Evolutionary conservation across 2,329 filamentous ascomycete genomes (phyloP).

Genomic region (Aspergillus ochraceus): DNA sequence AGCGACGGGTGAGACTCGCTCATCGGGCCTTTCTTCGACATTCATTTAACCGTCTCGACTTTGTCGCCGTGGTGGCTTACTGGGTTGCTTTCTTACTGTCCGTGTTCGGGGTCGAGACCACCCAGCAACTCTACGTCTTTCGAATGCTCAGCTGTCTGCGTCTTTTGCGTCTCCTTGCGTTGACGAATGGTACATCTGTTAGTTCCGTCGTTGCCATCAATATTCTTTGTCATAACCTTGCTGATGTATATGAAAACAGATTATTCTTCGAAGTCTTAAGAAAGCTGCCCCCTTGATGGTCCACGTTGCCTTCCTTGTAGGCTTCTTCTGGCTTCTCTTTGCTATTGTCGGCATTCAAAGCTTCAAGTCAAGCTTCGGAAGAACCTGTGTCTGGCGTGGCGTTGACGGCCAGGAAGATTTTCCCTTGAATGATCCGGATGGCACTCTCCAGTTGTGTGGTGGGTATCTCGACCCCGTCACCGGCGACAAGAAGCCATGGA

Average conservation of each 20-base stretch:
- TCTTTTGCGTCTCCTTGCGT: slow-evolving; percentile 82
- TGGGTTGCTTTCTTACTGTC: slow-evolving; percentile 85
- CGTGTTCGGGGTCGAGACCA: slow-evolving; percentile 66
- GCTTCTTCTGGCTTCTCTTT: slow-evolving; percentile 97
- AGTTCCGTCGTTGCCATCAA: slow-evolving; percentile 33
- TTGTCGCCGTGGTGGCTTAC: slow-evolving; percentile 89
- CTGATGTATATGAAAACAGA: slow-evolving; percentile 49
- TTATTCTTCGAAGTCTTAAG: slow-evolving; percentile 92
- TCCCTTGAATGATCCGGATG: slow-evolving; percentile 51
- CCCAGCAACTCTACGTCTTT: slow-evolving; percentile 80
- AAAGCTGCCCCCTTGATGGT: slow-evolving; percentile 89
- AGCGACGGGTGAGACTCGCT: slow-evolving; percentile 81
- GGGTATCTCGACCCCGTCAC: slow-evolving; percentile 69
- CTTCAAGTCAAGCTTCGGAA: slow-evolving; percentile 80
- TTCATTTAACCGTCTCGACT: slow-evolving; percentile 93
- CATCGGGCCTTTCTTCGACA: slow-evolving; percentile 90
- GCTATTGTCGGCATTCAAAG: slow-evolving; percentile 96
- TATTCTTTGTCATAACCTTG: slow-evolving; percentile 54
- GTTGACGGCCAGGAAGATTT: slow-evolving; percentile 48
- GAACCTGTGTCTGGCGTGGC: slow-evolving; percentile 77
- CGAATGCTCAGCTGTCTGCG: slow-evolving; percentile 95
- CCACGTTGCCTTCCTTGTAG: slow-evolving; percentile 89
- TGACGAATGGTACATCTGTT: slow-evolving; percentile 91
- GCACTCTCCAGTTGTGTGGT: slow-evolving; percentile 77
- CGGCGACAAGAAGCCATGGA: slow-evolving; percentile 65